phyloP scores from a whole-genome alignment of 441 rosid genomes.

The Populus hybrid region DNA sequence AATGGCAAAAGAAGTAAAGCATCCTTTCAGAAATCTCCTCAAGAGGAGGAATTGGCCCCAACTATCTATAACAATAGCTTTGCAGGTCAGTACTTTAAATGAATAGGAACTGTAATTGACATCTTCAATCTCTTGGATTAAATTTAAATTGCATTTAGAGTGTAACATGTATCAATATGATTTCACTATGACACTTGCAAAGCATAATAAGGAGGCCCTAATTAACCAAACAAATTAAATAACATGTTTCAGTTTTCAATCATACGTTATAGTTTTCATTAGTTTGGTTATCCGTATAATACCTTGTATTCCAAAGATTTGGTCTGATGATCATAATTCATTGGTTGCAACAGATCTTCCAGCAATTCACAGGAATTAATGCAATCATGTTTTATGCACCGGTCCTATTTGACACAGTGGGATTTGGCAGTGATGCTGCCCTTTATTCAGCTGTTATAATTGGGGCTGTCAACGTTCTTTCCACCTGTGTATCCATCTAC shows the following conservation, averaged over 20 bases:
- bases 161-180: neutral
- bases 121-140: neutral
- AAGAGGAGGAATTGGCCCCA: conserved; percentile 72
- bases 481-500: too few relatives aligned
- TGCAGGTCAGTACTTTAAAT: conserved; percentile 53
- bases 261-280: neutral
- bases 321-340: neutral
- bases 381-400: conserved; percentile 98
- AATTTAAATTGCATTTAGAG: too few relatives aligned
- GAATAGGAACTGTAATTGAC: neutral
- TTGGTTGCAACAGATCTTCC: conserved; percentile 59
- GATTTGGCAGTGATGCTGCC: too few relatives aligned
- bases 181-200: neutral
- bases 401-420: too few relatives aligned
- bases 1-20: conserved; percentile 75
- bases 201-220: neutral
- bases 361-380: conserved; percentile 90
- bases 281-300: neutral
- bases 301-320: neutral
- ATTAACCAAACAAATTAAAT: neutral
- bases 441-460: too few relatives aligned
- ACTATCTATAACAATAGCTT: conserved; percentile 66
- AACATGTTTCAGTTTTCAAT: neutral
- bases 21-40: conserved; percentile 80
- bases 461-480: too few relatives aligned